Percentiles rank a stretch among this genome's conserved stretches.
Evolutionary conservation across 495 filamentous ascomycete species (phyloP).

Genomic region (Lasiosphaeria hispida): DNA sequence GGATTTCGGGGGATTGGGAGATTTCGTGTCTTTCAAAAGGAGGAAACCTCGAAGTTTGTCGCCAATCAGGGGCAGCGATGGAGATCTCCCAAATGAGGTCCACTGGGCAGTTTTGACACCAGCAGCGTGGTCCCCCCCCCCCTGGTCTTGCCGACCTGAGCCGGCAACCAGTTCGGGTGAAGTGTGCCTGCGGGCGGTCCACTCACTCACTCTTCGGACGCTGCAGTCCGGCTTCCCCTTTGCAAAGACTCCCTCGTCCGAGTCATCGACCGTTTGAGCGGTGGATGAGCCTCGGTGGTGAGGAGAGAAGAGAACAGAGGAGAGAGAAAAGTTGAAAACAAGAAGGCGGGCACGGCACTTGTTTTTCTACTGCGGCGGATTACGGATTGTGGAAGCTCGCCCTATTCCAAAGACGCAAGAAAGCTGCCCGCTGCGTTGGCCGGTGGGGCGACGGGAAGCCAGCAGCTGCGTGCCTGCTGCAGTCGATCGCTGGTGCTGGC

Average conservation of each 20-base stretch:
- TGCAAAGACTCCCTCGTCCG: constrained; percentile 4
- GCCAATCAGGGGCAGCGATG: constrained; percentile 21
- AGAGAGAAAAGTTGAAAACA: background rate
- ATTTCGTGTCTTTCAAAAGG: background rate
- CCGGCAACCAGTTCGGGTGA: background rate
- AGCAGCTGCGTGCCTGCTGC: constrained; percentile 1
- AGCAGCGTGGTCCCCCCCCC: constrained; percentile 3
- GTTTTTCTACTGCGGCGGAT: constrained; percentile 6
- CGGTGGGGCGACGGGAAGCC: constrained; percentile 23
- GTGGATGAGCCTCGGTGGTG: background rate
- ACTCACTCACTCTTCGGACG: constrained; percentile 6
- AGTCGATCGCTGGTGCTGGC: background rate
- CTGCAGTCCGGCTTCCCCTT: constrained; percentile 5
- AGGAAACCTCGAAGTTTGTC: constrained; percentile 9
- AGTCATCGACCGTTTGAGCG: background rate
- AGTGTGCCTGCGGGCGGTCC: background rate
- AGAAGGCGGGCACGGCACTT: constrained; percentile 8
- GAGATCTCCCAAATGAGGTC: constrained; percentile 21
- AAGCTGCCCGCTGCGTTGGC: constrained; percentile 28
- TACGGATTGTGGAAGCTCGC: background rate
- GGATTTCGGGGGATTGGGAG: background rate
- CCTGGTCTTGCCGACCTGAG: constrained; percentile 15
- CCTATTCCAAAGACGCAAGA: background rate
- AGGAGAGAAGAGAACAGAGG: background rate
- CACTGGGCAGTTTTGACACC: constrained; percentile 7